Conservation (phyloP, 1,284 basidiomycete genomes). For the Microbotryum intermedium region DNA sequence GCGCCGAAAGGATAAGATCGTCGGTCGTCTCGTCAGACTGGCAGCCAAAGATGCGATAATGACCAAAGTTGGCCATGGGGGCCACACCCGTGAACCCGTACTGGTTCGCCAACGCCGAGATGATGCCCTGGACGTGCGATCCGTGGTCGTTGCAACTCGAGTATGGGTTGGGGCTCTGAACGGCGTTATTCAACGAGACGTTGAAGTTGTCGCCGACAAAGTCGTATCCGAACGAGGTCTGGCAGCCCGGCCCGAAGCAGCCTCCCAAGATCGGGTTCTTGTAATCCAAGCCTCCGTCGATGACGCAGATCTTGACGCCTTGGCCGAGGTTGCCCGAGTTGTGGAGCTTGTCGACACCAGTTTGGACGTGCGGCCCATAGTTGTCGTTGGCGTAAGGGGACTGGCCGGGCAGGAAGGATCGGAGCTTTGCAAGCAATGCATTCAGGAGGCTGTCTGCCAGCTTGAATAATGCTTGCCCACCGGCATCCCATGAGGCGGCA, state of each 20-base stretch:
- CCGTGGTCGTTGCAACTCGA: slow-evolving; percentile 21
- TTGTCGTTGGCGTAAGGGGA: slow-evolving; percentile 45
- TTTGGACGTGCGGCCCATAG: slow-evolving; percentile 48
- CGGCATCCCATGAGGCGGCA: too few relatives aligned
- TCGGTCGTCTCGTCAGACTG: background rate
- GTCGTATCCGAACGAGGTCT: slow-evolving; percentile 53
- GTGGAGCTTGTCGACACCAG: slow-evolving; percentile 49
- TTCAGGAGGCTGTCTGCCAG: too few relatives aligned
- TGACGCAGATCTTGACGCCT: slow-evolving; percentile 25
- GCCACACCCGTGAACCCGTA: slow-evolving; percentile 29
- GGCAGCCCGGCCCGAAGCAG: slow-evolving; percentile 55
- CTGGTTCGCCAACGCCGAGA: slow-evolving; percentile 17
- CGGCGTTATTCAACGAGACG: slow-evolving; percentile 33
- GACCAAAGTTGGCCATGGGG: slow-evolving; percentile 22
- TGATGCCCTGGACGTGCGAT: slow-evolving; percentile 24
- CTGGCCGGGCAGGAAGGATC: background rate
- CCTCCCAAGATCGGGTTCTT: slow-evolving; percentile 51
- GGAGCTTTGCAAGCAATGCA: too few relatives aligned
- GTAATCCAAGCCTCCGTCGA: slow-evolving; percentile 35
- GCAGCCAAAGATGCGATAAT: slow-evolving; percentile 17
- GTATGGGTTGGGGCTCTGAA: slow-evolving; percentile 16
- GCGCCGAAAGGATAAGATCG: slow-evolving; percentile 10
- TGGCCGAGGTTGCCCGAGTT: slow-evolving; percentile 18
- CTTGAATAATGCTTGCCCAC: too few relatives aligned
- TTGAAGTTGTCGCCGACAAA: slow-evolving; percentile 40